Conservation (phyloP, 202 grass and related monocot species). For the Cymbopogon flexuosus region DNA sequence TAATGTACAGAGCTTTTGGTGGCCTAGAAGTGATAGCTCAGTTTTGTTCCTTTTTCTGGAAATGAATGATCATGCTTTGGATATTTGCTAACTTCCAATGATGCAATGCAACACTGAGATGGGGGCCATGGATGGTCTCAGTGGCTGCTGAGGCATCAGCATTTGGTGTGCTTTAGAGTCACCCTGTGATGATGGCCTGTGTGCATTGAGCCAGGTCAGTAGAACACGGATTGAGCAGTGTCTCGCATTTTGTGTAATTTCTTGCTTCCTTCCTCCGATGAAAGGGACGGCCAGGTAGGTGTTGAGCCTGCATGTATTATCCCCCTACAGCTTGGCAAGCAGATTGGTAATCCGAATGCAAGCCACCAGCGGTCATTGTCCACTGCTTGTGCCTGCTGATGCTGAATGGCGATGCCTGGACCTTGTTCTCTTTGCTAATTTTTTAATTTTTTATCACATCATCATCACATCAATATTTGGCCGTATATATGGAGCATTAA, state of each 20-base stretch:
- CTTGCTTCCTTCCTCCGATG: conserved; percentile 35
- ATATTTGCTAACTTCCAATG: conserved; percentile 35
- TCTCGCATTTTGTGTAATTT: conserved; percentile 30
- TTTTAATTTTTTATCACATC: too few relatives aligned
- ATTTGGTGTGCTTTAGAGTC: conserved; percentile 38
- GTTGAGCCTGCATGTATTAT: not conserved
- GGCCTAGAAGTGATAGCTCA: conserved; percentile 20
- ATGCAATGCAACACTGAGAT: conserved; percentile 37
- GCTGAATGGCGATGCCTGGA: not conserved
- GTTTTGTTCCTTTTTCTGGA: conserved; percentile 33
- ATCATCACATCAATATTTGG: too few relatives aligned
- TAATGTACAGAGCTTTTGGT: conserved; percentile 40
- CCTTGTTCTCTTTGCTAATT: too few relatives aligned
- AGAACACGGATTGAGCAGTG: conserved; percentile 8
- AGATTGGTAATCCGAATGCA: not conserved
- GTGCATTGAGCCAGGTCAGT: conserved; percentile 17
- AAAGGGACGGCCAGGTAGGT: conserved; percentile 22
- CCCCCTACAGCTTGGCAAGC: not conserved
- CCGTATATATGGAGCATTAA: too few relatives aligned
- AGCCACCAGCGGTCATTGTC: not conserved
- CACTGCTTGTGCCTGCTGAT: not conserved
- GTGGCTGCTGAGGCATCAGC: conserved; percentile 55
- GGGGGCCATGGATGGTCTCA: conserved; percentile 39
- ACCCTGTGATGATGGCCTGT: conserved; percentile 41
- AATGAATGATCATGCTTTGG: conserved; percentile 37